phyloP scores from a whole-genome alignment of 345 rosid species.

The Crucihimalaya himalaica region DNA sequence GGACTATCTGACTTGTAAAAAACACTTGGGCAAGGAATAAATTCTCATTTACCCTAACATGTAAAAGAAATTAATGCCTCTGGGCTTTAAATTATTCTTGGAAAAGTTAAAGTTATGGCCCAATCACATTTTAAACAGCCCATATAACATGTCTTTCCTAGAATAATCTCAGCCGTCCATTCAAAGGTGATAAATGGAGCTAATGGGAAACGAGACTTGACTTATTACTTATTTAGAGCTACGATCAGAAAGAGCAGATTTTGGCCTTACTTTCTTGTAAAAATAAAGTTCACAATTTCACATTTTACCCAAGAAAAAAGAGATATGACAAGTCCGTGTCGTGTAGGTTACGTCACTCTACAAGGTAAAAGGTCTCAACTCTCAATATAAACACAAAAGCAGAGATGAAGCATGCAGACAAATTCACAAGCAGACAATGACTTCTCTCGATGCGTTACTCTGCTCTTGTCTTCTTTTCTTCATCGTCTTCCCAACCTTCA shows the following conservation, averaged over 20 bases:
- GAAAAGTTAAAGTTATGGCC: not conserved
- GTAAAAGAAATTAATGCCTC: not conserved
- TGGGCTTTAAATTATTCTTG: not conserved
- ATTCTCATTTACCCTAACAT: not conserved
- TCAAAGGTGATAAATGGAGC: not conserved
- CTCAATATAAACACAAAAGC: constrained; percentile 12
- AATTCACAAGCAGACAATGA: constrained; percentile 31
- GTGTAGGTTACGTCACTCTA: not conserved
- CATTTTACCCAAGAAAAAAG: not conserved
- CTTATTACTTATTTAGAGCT: not conserved
- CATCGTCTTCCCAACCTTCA: constrained; percentile 43
- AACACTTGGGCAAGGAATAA: no score
- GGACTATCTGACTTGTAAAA: no score
- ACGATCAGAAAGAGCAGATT: not conserved
- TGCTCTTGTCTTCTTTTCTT: constrained; percentile 42
- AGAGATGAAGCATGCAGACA: not conserved
- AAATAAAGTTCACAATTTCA: not conserved
- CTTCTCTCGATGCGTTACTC: constrained; percentile 23
- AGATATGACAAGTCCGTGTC: not conserved
- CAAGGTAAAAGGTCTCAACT: not conserved
- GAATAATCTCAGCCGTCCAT: not conserved
- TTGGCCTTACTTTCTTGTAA: not conserved
- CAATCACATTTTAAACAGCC: not conserved
- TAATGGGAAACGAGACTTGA: not conserved
- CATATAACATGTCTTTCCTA: not conserved